A percentile compares a stretch with the other conserved stretches of the same genome.
phyloP scores from a whole-genome alignment of 2,329 filamentous ascomycete species.

The Saccharata proteae region DNA sequence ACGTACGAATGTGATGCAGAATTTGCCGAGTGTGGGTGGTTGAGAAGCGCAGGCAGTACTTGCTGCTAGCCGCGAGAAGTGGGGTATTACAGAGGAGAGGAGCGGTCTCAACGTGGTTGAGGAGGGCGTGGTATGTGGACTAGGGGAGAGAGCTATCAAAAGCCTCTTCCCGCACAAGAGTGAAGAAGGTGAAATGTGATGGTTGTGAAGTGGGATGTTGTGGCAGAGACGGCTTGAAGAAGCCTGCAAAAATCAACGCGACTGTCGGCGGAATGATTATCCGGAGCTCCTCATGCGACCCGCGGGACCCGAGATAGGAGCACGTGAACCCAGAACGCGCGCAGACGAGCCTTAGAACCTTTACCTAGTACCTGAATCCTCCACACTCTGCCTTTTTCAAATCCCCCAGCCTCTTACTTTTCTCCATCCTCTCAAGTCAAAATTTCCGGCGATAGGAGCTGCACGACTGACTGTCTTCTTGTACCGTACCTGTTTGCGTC shows the following conservation, averaged over 20 bases:
- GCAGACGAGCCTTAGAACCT: no score
- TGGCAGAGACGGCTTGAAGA: not conserved
- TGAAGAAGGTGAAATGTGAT: not conserved
- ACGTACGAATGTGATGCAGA: constrained; percentile 33
- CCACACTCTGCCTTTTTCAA: no score
- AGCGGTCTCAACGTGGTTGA: constrained; percentile 32
- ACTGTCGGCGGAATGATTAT: no score
- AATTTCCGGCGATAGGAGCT: no score
- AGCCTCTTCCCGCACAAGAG: constrained; percentile 5
- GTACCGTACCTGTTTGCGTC: no score
- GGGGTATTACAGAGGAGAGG: constrained; percentile 39
- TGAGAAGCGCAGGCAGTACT: constrained; percentile 30
- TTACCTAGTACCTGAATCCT: no score
- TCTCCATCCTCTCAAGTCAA: no score
- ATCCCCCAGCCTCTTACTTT: no score
- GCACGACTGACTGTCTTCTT: no score
- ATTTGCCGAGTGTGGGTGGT: constrained; percentile 16
- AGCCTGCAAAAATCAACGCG: constrained; percentile 5
- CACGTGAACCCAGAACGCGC: no score
- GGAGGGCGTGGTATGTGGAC: constrained; percentile 21
- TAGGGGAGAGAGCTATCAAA: constrained; percentile 17
- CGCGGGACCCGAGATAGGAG: no score
- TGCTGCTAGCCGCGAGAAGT: constrained; percentile 38
- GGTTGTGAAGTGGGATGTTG: constrained; percentile 6
- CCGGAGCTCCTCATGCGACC: no score